Conservation (phyloP, 2,329 filamentous ascomycete genomes). For the Macroventuria anomochaeta region DNA sequence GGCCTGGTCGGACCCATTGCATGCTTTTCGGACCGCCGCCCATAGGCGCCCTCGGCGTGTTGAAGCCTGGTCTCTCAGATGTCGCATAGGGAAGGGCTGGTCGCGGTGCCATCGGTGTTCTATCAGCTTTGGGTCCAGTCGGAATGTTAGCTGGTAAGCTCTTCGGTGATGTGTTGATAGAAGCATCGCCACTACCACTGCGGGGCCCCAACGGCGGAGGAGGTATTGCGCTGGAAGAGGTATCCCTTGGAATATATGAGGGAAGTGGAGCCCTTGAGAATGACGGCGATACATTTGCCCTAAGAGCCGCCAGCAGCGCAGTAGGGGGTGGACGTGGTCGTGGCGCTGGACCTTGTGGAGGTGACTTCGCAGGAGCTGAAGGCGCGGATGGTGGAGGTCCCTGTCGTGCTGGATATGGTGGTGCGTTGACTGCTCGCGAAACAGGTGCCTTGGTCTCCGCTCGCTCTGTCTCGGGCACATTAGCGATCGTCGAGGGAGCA, state of each 20-base stretch:
- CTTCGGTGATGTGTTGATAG: constrained; percentile 46
- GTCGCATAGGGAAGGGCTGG: constrained; percentile 41
- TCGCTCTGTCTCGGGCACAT: constrained; percentile 19
- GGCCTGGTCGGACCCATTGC: constrained; percentile 54
- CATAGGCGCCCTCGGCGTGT: constrained; percentile 41
- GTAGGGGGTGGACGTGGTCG: constrained; percentile 39
- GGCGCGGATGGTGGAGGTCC: constrained; percentile 16
- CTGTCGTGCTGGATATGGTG: constrained; percentile 18
- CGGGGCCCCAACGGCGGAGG: constrained; percentile 35
- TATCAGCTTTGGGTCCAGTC: constrained; percentile 50
- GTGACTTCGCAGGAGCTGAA: constrained; percentile 31
- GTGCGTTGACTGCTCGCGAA: constrained; percentile 1
- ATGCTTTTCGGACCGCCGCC: constrained; percentile 45
- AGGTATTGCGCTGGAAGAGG: constrained; percentile 37
- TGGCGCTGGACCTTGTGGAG: constrained; percentile 40
- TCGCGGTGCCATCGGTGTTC: constrained; percentile 37
- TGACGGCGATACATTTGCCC: constrained; percentile 43
- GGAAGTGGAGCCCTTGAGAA: constrained; percentile 39
- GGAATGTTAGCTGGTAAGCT: constrained; percentile 47
- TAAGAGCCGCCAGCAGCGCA: constrained; percentile 42
- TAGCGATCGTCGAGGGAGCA: constrained; percentile 15
- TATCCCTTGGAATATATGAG: constrained; percentile 35
- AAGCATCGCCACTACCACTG: constrained; percentile 23
- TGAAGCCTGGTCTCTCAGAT: constrained; percentile 38
- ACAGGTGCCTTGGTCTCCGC: constrained; percentile 22